Base-by-base conservation (phyloP, 257 asterid genomes). In the Buddleja alternifolia region DNA sequence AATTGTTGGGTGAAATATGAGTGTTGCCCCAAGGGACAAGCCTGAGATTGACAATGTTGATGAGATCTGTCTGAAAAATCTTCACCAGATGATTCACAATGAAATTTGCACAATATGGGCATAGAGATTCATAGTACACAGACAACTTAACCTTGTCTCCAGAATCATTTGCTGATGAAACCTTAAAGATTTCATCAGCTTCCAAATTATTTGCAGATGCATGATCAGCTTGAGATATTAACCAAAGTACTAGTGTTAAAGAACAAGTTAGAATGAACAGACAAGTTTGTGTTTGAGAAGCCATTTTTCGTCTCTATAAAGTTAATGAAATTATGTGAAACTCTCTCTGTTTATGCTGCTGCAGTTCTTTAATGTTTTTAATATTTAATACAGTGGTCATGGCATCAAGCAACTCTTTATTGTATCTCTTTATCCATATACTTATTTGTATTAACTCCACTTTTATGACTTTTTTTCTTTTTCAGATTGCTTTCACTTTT, bases 1-100 rank as follows among this genome's bases (percentile, higher is more conserved):
- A 81, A 45, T 68, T 73, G 70, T 90, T 86, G 60, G 86, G 50
- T 36, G 81, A 71, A 64, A 90, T 77, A 40, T 73, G 82, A 53
- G 98, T 83, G 82, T 93, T 93, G 47, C 98, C 98, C 98, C 98
- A 93, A 42, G 98, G 98, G 57, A 93, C 71, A 8, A 93, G 82
- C 75, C 92, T 80, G 81, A 93, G 90, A 76, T 85, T 73, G 66
- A 93, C 94, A 36, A 86, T 58, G 76, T 80, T 72, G 76, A 75
- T 58, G 68, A 93, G 90, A 86, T 88, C 96, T 39, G 96, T 86
- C 75, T 82, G 61, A 20, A 93, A 84, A 53, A 90, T 60, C 80
- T 83, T 88, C 50, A 75, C 78, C 39, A 93, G 83, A 47, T 86
- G 76, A 65, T 85, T 82, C 48, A 88, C 95, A 7, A 90, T 93